Base-by-base conservation (phyloP, 768 basidiomycete genomes). In the Crucibulum laeve region DNA sequence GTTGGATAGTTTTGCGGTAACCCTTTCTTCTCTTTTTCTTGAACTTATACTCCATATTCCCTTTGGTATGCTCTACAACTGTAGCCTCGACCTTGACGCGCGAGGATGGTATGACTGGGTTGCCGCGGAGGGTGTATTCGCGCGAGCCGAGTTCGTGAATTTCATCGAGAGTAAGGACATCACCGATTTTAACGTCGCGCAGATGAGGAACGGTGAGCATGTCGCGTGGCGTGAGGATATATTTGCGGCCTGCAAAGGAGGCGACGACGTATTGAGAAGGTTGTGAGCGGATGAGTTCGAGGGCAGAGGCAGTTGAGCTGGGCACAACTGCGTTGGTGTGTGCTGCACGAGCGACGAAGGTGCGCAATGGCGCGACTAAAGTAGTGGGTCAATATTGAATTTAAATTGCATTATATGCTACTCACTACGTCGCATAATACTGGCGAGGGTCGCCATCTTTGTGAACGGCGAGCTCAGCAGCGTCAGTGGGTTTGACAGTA, bases 1-100 rank as follows among this genome's bases (percentile, higher is more conserved):
- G 86, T 61, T 81, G 77, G 51, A 97, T 90, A 5, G 90, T 92
- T 68, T 91, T 90, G 67, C 88, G 81, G 69, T 98, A 98, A 7
- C 95, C 93, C 73, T 98, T 97, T 82, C 96, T 84, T 67, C 93
- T 72, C 74, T 98, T 99, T 73, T 94, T 95, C 75, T 97, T 96
- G 68, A 94, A 80, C 43, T 89, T 87, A 54, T 73, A 76, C 66
- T 95, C 88, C 88, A 98, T 87, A 42, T 78, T 76, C 5, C 91
- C 89, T 63, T 94, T 97, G 33, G 96, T 98, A 60, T 99, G 95
- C 65, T 99, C 96, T 36, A 98, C 67, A n/a, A 99, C 92, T 17
- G 91, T 96, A 14, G 93, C 85, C 51, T 86, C 73, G 30, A 94
- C 85, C 48, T 74, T 74, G 51, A 96, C 82, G 28, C 76, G 70